Evolutionary conservation across 2,329 filamentous ascomycete species (phyloP), one percentile per base, ranked within the genome.

Genomic region (Apiospora rasikravindrae): DNA sequence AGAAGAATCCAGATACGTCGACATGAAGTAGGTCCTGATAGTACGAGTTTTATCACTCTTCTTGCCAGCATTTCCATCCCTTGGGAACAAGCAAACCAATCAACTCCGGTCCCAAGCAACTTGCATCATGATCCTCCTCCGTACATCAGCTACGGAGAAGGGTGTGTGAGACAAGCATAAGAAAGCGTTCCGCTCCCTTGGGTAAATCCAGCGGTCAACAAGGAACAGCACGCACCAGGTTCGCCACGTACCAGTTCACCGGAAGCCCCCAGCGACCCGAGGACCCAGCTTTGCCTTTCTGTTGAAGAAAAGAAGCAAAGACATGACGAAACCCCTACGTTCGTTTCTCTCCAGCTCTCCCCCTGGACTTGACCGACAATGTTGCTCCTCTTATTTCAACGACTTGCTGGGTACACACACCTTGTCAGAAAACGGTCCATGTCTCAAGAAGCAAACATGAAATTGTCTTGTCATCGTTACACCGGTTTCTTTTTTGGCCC

Each of bases 231-330:
- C n/a, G 53, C 29, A n/a, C 29, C 29, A 37, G 8, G 29, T 61
- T 37, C 19, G 29, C 53, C 29, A 61, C 29, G 33, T 40, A 64
- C 57, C 57, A 64, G 33, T 64, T 40, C 33, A 37, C 33, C 57
- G 57, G 53, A 64, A n/a, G 10, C 22, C 57, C 33, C 53, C 33
- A 33, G 16, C 53, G 57, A 64, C 57, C 57, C 29, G 57, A 40
- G 19, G n/a, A 40, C 57, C 57, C 53, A 64, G 16, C 37, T 37
- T 37, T 37, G 53, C 53, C 53, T n/a, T 51, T 37, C 53, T 33
- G 33, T n/a, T 64, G 57, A 64, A 64, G 57, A 64, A 64, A 64
- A 64, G 33, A 64, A 64, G 57, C 33, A 40, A 64, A 22, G n/a
- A 10, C 19, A 64, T 64, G 57, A 64, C 57, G 57, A 64, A 37